A percentile compares a stretch with the other conserved stretches of the same genome.
Evolutionary conservation across 106 monocot genomes (phyloP).

Genomic region (Vanilla planifolia): DNA sequence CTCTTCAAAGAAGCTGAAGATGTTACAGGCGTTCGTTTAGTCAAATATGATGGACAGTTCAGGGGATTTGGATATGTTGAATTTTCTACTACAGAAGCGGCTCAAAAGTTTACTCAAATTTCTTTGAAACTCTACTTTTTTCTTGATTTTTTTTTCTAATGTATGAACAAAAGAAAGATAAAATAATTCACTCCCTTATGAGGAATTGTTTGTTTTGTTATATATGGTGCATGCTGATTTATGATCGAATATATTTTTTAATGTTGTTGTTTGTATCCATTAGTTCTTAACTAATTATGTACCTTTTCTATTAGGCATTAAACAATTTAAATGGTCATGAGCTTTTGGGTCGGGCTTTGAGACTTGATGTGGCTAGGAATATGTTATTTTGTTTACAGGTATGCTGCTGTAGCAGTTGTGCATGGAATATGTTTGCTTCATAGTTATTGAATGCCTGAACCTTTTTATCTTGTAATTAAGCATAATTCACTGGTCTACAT

Average conservation of each 20-base stretch:
- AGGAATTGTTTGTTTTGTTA: too few relatives aligned
- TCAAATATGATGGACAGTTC: constrained; percentile 32
- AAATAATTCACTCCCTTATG: too few relatives aligned
- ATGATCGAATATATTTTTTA: background rate
- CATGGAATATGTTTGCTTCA: too few relatives aligned
- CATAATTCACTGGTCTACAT: too few relatives aligned
- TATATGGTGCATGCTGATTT: too few relatives aligned
- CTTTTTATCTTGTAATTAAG: too few relatives aligned
- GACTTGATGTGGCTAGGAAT: constrained; percentile 69
- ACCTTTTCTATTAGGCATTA: constrained; percentile 58
- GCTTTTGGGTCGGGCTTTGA: constrained; percentile 60
- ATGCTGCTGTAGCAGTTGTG: constrained; percentile 30
- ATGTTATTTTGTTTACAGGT: too few relatives aligned
- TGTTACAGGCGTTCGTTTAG: constrained; percentile 60
- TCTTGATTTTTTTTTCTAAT: too few relatives aligned
- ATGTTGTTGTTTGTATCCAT: too few relatives aligned
- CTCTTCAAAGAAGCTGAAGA: constrained; percentile 82
- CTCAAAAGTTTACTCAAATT: constrained; percentile 38
- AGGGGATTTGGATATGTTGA: constrained; percentile 89
- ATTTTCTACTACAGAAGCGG: constrained; percentile 61
- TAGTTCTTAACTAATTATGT: constrained; percentile 12
- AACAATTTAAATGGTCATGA: constrained; percentile 48
- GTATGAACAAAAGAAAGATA: too few relatives aligned
- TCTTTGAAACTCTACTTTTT: too few relatives aligned
- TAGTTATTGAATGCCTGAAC: too few relatives aligned